These are phyloP conservation scores for Penicillium waksmanii DNA, from an alignment of 495 filamentous ascomycete genomes.

Conservation along the genomic window DNA sequence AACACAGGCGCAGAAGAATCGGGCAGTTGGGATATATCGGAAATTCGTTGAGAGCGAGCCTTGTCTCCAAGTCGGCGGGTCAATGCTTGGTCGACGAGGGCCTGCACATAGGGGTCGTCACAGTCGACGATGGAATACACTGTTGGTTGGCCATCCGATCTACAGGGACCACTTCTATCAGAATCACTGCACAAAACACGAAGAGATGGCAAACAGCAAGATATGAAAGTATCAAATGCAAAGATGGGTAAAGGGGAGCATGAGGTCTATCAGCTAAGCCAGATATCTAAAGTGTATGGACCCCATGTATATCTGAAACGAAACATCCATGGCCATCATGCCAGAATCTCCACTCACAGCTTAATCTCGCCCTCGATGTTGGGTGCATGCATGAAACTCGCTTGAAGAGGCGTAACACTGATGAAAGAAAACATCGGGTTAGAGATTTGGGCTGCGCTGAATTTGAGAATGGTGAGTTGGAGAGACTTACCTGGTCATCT, in stretches of 20 bases:
- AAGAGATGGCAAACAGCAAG: conserved; percentile 14
- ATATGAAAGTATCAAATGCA: conserved; percentile 18
- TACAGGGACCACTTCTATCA: conserved; percentile 47
- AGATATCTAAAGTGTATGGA: conserved; percentile 33
- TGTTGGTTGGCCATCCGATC: conserved; percentile 42
- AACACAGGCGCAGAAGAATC: conserved; percentile 57
- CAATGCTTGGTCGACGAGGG: conserved; percentile 75
- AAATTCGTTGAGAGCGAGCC: conserved; percentile 46
- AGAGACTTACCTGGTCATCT: conserved; percentile 76
- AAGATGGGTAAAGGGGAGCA: conserved; percentile 21
- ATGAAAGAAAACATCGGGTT: neutral
- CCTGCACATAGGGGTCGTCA: conserved; percentile 83
- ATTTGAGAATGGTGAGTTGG: neutral
- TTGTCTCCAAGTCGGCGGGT: conserved; percentile 57
- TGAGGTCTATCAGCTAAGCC: conserved; percentile 36
- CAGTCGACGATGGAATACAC: conserved; percentile 81
- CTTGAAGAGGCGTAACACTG: conserved; percentile 88
- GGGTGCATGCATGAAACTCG: conserved; percentile 87
- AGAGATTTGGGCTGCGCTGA: neutral
- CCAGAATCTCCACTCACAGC: conserved; percentile 73
- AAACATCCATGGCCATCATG: conserved; percentile 24
- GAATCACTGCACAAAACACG: conserved; percentile 29
- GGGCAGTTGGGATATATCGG: conserved; percentile 47
- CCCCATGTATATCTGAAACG: conserved; percentile 33
- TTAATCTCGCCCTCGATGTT: conserved; percentile 75